Conservation (phyloP, 2,329 filamentous ascomycete species). For the Ascochyta viciae-villosae region DNA sequence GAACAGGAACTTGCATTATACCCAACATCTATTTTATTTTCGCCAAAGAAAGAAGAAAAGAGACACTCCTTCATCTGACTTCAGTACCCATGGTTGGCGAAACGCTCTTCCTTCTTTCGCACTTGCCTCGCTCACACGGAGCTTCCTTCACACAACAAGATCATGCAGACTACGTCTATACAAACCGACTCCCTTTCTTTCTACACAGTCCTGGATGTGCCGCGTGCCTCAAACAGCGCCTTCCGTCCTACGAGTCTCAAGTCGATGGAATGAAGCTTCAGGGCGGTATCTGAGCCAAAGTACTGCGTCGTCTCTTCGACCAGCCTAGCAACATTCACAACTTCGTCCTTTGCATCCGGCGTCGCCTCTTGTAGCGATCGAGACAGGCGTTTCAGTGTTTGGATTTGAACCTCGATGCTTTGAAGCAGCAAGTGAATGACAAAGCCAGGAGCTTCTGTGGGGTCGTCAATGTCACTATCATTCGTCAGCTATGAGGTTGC, state of each 20-base stretch:
- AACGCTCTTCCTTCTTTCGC: not conserved
- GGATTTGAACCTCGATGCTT: slow-evolving; percentile 33
- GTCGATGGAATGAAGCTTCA: slow-evolving; percentile 24
- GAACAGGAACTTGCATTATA: slow-evolving; percentile 19
- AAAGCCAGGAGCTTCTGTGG: slow-evolving; percentile 28
- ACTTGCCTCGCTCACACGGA: not conserved
- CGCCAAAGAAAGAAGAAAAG: not conserved
- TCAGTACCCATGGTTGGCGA: not conserved
- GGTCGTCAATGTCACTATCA: slow-evolving; percentile 16
- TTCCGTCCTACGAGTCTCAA: slow-evolving; percentile 24
- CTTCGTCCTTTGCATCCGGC: slow-evolving; percentile 26
- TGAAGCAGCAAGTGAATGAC: slow-evolving; percentile 31
- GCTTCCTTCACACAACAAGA: not conserved
- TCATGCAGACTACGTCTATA: not conserved
- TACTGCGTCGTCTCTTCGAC: slow-evolving; percentile 27
- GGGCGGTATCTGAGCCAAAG: slow-evolving; percentile 31
- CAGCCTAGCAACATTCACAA: slow-evolving; percentile 22
- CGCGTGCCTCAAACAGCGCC: slow-evolving; percentile 29
- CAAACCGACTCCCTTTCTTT: too few relatives aligned
- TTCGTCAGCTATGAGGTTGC: slow-evolving; percentile 8
- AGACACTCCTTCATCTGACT: not conserved
- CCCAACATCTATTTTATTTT: slow-evolving; percentile 12
- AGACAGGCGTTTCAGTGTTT: slow-evolving; percentile 31
- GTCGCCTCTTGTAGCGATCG: slow-evolving; percentile 36
- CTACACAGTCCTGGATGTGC: not conserved